A percentile compares a stretch with the other conserved stretches of the same genome.
Evolutionary conservation across 257 asterid species (phyloP).

Genomic region (Solanum rostratum): DNA sequence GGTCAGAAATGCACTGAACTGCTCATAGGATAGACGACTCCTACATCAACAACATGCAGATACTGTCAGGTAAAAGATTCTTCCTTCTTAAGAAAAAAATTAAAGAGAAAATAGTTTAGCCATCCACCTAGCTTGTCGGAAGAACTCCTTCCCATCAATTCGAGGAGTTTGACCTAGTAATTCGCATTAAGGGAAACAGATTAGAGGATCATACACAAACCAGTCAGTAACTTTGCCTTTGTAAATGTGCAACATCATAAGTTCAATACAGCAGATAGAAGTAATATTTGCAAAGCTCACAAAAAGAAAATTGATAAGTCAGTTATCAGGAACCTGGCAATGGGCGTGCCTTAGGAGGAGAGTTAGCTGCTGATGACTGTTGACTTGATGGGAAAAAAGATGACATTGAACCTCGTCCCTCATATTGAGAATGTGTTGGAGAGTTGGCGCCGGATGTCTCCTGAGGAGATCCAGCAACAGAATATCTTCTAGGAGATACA

Average conservation of each 20-base stretch:
- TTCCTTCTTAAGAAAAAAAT: neutral
- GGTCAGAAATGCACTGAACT: constrained; percentile 81
- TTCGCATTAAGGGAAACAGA: neutral
- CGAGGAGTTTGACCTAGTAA: constrained; percentile 76
- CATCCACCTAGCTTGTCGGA: constrained; percentile 89
- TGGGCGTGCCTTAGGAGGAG: constrained; percentile 80
- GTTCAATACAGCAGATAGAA: neutral
- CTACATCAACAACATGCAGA: constrained; percentile 30
- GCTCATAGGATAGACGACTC: constrained; percentile 91
- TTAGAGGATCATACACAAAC: neutral
- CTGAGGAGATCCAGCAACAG: constrained; percentile 66
- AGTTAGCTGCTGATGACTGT: constrained; percentile 93
- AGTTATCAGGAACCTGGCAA: constrained; percentile 39
- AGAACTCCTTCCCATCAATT: constrained; percentile 91
- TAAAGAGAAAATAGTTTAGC: neutral
- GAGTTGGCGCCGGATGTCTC: constrained; percentile 51
- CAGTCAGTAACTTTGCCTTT: neutral
- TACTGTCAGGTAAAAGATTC: constrained; percentile 4
- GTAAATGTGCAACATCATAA: neutral
- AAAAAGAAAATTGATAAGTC: neutral
- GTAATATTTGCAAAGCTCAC: neutral
- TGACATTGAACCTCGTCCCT: constrained; percentile 60
- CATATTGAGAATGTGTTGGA: constrained; percentile 36
- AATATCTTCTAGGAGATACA: constrained; percentile 74
- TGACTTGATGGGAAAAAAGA: constrained; percentile 93